A percentile compares a stretch with the other conserved stretches of the same genome.
Conservation (phyloP, 2,329 filamentous ascomycete genomes). For the Spiromastix sp. region DNA sequence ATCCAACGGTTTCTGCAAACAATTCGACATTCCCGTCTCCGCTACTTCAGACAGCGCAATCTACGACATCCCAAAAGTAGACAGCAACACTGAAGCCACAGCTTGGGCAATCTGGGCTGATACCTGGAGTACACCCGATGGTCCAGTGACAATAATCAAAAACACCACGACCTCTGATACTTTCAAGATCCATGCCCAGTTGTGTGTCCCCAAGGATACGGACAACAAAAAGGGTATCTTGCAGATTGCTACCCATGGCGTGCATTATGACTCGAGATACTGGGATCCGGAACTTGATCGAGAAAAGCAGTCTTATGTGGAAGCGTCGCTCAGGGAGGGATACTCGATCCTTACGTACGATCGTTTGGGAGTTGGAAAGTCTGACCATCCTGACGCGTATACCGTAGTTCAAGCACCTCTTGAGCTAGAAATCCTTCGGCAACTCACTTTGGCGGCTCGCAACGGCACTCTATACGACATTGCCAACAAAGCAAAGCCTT, state of each 20-base stretch:
- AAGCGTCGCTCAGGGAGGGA: constrained; percentile 24
- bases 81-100: constrained; percentile 10
- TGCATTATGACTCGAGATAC: too few relatives aligned
- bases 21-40: too few relatives aligned
- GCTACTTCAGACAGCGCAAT: too few relatives aligned
- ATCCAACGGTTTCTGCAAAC: too few relatives aligned
- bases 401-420: constrained; percentile 28
- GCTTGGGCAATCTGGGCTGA: constrained; percentile 11
- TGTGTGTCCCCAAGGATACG: constrained; percentile 9
- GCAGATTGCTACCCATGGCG: constrained; percentile 14
- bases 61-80: constrained; percentile 9
- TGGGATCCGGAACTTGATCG: constrained; percentile 5
- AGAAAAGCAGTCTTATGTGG: constrained; percentile 22
- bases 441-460: constrained; percentile 27
- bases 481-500: constrained; percentile 3
- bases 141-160: constrained; percentile 5
- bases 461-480: constrained; percentile 23
- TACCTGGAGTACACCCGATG: constrained; percentile 10
- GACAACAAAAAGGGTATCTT: constrained; percentile 9
- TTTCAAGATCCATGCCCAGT: constrained; percentile 13
- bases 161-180: constrained; percentile 14
- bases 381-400: constrained; percentile 26
- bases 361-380: constrained; percentile 28
- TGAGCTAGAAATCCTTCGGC: constrained; percentile 28
- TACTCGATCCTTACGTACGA: constrained; percentile 33